Evolutionary conservation across 306 rosid species (phyloP), one percentile per base, ranked within the genome.

Genomic region (Sicyos baderoa): DNA sequence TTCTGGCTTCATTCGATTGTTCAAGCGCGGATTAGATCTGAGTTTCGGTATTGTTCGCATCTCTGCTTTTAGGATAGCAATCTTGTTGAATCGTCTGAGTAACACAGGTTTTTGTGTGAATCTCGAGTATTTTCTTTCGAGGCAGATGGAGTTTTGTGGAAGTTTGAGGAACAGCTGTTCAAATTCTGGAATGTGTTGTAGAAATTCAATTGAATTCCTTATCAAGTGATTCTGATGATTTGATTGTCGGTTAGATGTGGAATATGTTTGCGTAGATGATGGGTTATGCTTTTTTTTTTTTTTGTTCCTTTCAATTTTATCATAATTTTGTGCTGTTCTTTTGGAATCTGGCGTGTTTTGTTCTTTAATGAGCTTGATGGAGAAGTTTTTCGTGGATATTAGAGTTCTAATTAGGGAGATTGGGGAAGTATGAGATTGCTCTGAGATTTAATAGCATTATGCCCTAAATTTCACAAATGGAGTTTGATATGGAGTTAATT

Each of bases 121-220:
- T 29, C 35, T 56, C 16, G 15, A 56, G 45, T 62, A 40, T 62
- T 65, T 65, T 65, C 54, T 45, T 11, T 45, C 29, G 19, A 64
- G 51, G 54, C 52, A 12, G 54, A 44, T 0, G 13, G 37, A 44
- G 52, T 44, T 45, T 65, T 18, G 6, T 44, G 9, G 54, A 65
- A 65, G 70, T 65, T 45, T 65, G 37, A 45, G 54, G 37, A 65
- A 6, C 37, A 18, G 70, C 4, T 65, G 35, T 65, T 65, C 70
- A 65, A 65, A 45, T 45, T 21, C 18, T 65, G 32, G 37, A 15
- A 65, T 65, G 54, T 21, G 13, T 65, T 21, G 13, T 65, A 13
- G 5, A 5, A 65, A 47, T 65, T 65, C 21, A 6, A 65, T 22
- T 13, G 19, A 22, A 12, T 65, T 19, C 17, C 3, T 5, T 42